Conservation (phyloP, 495 filamentous ascomycete genomes). For the Aspergillus ellipticus region DNA sequence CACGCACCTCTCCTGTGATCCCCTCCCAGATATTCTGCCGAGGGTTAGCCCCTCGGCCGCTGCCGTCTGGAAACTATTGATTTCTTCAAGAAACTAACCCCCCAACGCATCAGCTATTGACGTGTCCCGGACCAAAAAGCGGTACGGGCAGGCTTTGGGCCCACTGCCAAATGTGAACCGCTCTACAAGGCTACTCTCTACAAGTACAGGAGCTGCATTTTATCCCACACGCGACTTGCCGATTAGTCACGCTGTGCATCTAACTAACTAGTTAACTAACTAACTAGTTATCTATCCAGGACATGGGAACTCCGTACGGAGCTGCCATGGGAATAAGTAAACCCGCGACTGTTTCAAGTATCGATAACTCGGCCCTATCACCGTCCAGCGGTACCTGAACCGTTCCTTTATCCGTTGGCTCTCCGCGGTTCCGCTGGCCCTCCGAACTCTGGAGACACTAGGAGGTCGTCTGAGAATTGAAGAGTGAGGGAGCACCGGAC, state of each 20-base stretch:
- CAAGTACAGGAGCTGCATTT: not conserved
- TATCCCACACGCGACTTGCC: no score
- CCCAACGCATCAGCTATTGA: conserved; percentile 4
- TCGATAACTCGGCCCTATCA: not conserved
- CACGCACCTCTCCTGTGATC: conserved; percentile 1
- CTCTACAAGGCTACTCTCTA: not conserved
- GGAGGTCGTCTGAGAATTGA: not conserved
- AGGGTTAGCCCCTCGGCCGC: not conserved
- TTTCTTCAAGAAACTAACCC: not conserved
- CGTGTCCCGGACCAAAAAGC: not conserved
- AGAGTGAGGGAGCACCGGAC: not conserved
- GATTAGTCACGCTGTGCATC: no score
- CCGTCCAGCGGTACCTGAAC: not conserved
- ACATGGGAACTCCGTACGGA: not conserved
- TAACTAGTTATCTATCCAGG: no score
- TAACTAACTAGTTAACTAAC: no score
- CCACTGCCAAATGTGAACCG: not conserved
- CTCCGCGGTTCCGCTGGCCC: not conserved
- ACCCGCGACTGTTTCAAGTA: conserved; percentile 1
- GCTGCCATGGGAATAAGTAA: not conserved
- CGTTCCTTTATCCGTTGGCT: not conserved
- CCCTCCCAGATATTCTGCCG: not conserved
- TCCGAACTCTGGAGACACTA: not conserved
- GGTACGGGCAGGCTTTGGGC: not conserved
- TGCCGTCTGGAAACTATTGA: not conserved